phyloP scores from a whole-genome alignment of 2,329 filamentous ascomycete genomes.

The Fusarium succisae region DNA sequence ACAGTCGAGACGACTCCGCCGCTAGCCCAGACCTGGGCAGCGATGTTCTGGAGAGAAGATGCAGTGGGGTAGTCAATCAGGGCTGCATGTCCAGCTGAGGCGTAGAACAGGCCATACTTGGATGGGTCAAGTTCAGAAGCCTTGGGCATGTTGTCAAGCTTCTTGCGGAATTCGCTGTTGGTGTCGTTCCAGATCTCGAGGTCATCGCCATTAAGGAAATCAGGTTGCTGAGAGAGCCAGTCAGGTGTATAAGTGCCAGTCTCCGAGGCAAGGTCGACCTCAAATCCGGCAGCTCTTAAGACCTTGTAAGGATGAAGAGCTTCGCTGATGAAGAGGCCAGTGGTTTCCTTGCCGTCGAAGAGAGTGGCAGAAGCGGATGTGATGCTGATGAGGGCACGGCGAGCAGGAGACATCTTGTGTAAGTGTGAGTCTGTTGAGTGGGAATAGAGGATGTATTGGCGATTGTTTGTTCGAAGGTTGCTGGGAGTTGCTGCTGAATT shows the following conservation, averaged over 20 bases:
- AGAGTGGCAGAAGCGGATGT: slow-evolving; percentile 20
- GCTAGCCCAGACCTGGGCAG: slow-evolving; percentile 2
- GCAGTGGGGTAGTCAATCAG: slow-evolving; percentile 18
- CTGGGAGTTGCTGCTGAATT: background rate
- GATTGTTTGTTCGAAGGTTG: background rate
- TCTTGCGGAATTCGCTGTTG: slow-evolving; percentile 54
- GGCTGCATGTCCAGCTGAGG: slow-evolving; percentile 22
- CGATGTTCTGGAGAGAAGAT: background rate
- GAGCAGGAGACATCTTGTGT: slow-evolving; percentile 7
- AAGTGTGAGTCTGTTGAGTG: background rate
- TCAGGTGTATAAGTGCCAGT: slow-evolving; percentile 7
- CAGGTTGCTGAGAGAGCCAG: slow-evolving; percentile 13
- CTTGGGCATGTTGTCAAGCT: slow-evolving; percentile 54
- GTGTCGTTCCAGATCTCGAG: slow-evolving; percentile 48
- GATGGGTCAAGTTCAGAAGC: slow-evolving; percentile 43
- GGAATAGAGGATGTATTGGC: background rate
- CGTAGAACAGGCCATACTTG: slow-evolving; percentile 31
- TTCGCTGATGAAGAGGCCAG: slow-evolving; percentile 7
- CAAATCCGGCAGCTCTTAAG: slow-evolving; percentile 1
- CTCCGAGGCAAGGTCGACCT: slow-evolving; percentile 6
- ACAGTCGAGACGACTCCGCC: slow-evolving; percentile 6
- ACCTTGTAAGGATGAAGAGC: slow-evolving; percentile 15
- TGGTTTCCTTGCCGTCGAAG: slow-evolving; percentile 11
- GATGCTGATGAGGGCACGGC: slow-evolving; percentile 17
- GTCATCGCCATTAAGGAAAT: slow-evolving; percentile 19